A percentile compares a stretch with the other conserved stretches of the same genome.
phyloP scores from a whole-genome alignment of 2,329 filamentous ascomycete species.

The Coniosporium tulheliwenetii region DNA sequence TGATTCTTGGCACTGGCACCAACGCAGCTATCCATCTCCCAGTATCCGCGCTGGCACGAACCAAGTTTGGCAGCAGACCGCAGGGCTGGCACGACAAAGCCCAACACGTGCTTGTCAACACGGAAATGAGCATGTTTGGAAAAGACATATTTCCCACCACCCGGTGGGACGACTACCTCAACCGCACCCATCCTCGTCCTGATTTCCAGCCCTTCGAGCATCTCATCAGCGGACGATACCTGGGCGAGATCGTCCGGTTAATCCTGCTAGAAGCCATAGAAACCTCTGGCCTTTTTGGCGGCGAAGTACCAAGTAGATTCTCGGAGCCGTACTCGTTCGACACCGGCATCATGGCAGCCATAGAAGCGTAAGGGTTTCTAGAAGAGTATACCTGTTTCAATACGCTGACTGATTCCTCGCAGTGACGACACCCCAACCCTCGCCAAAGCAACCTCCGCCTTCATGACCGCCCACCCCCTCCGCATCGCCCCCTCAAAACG shows the following conservation, averaged over 20 bases:
- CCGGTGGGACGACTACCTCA: constrained; percentile 45
- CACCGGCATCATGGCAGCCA: constrained; percentile 40
- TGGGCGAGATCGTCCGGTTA: constrained; percentile 47
- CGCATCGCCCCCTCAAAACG: constrained; percentile 25
- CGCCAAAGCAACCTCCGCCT: constrained; percentile 24
- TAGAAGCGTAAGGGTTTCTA: constrained; percentile 26
- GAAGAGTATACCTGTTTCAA: not conserved
- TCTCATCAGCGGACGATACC: constrained; percentile 46
- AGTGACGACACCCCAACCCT: constrained; percentile 24
- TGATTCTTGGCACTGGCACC: constrained; percentile 49
- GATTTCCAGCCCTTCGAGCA: constrained; percentile 53
- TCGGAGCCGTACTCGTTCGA: constrained; percentile 43
- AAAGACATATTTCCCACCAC: constrained; percentile 41
- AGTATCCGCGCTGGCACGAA: constrained; percentile 32
- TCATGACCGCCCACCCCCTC: constrained; percentile 37
- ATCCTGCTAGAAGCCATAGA: constrained; percentile 44
- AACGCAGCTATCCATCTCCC: constrained; percentile 50
- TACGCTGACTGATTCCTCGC: not conserved
- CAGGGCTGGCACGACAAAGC: constrained; percentile 39
- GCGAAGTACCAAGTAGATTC: constrained; percentile 38
- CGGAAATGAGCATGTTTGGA: constrained; percentile 51
- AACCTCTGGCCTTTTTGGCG: constrained; percentile 38
- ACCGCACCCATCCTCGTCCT: constrained; percentile 38
- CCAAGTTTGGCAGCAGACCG: constrained; percentile 41
- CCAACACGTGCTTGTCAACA: constrained; percentile 48